Evolutionary conservation across 176 grass and related monocot species (phyloP), one percentile per base, ranked within the genome.

Genomic region (Oryza glaberrima): DNA sequence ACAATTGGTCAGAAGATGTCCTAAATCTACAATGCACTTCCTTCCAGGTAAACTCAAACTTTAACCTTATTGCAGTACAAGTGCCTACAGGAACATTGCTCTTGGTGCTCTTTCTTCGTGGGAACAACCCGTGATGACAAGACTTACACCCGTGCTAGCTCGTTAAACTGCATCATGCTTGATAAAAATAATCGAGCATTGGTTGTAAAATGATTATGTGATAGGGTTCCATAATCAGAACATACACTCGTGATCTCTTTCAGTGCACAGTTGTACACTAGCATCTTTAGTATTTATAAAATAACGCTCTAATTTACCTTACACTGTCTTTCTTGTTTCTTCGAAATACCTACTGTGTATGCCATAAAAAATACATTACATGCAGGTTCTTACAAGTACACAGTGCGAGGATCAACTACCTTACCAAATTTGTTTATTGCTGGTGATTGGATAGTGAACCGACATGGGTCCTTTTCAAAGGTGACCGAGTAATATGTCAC

Each of bases 401-500:
- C 82, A 79, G 47, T 89, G 71, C 84, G 95, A 77, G 92, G 92
- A 52, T 88, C 95, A 46, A 91, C 90, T 66, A 86, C 88, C 41
- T 78, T 97, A 72, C 86, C 90, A 75, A 97, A 97, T 87, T 91
- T 97, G 44, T 97, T 97, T 85, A 78, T 92, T 81, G 86, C 90
- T 40, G 90, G 92, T 74, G 92, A 97, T 80, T 97, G 95, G 95
- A 97, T 97, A 78, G 79, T 97, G 70, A 97, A 85, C 38, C 86
- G 90, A 67, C 95, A 97, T 72, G 95, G 92, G 19, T 97, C 92
- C 70, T 97, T 91, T 87, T 94, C 95, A 67, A 92, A 97, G 84
- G 95, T 94, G 20, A 81, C 69, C 16, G 9, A 60, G 72, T 60
- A 67, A 77, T 75, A 44, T 80, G 58, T 47, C 64, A 75, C 6